Evolutionary conservation across 768 basidiomycete species (phyloP), one percentile per base, ranked within the genome.

Genomic region (Mrakia frigida): DNA sequence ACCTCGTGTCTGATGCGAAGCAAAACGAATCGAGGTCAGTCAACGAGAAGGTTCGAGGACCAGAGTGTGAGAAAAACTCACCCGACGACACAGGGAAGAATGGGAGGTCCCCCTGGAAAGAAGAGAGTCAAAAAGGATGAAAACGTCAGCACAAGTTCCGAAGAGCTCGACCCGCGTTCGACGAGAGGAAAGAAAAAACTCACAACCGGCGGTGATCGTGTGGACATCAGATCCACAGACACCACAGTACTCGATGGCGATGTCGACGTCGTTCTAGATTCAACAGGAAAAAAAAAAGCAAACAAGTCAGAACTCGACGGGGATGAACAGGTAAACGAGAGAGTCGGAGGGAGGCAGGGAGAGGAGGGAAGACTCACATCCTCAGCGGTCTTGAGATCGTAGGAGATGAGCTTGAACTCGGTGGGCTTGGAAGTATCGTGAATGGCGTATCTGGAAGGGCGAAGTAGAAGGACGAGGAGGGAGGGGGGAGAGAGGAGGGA

Each of bases 201-300:
- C 25, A 69, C 52, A 72, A 52, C 70, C 70, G 6, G 46, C 70
- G 23, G 52, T 72, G 53, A 72, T 72, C 31, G 70, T 72, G 53
- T 72, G 70, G 13, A 56, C 50, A 18, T 72, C 70, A 13, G 53
- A 16, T 41, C 53, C 39, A 33, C 60, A 65, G 60, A 77, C 21
- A 74, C 83, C 82, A 79, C 83, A 87, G 79, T 84, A 86, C 31
- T 86, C 85, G 75, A 87, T 87, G 71, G 85, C 84, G 75, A 88
- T 85, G 73, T 89, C 88, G 71, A 90, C 83, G 79, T 90, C 89
- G 78, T 86, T 84, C 35, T 88, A 18, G 13, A 18, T 21, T 14
- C 16, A 21, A 50, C 16, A 21, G 46, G 18, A 18, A 50, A 50
- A 21, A 6, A 50, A 11, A 11, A 41, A 41, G 39, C n/a, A n/a